Conservation (phyloP, 164 flowering plant genomes). For the Cinnamomum micranthum region DNA sequence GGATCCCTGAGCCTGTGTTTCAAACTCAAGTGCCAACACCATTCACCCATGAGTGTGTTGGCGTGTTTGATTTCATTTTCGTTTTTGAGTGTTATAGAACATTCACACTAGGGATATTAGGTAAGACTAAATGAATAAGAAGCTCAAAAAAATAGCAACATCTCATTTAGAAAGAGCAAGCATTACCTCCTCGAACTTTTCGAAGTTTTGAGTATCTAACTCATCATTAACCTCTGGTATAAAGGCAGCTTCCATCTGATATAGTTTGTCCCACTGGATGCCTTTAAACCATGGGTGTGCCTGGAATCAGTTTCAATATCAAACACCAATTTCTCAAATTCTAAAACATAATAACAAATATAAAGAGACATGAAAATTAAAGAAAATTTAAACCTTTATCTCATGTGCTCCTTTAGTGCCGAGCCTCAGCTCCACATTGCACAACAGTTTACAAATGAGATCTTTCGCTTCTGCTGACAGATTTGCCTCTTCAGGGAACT, state of each 20-base stretch:
- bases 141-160: too few species aligned
- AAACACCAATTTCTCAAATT: neutral
- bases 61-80: too few species aligned
- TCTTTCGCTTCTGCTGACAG: conserved; percentile 60
- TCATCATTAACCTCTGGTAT: conserved; percentile 43
- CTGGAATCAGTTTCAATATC: conserved; percentile 14
- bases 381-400: conserved; percentile 29
- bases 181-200: conserved; percentile 38
- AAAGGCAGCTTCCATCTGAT: conserved; percentile 46
- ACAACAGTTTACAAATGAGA: conserved; percentile 52
- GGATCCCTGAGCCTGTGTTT: too few species aligned
- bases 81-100: too few species aligned
- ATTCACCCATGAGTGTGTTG: too few species aligned
- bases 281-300: conserved; percentile 42
- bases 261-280: conserved; percentile 34
- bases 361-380: neutral
- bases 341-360: neutral
- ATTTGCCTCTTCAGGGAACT: conserved; percentile 67
- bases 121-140: too few species aligned
- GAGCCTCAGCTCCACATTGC: conserved; percentile 61
- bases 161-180: neutral
- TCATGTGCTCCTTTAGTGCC: conserved; percentile 70
- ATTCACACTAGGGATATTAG: too few species aligned
- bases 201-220: conserved; percentile 40
- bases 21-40: too few species aligned